These are phyloP conservation scores for Gossypium australe DNA, from an alignment of 345 rosid species.

Conservation along the genomic window DNA sequence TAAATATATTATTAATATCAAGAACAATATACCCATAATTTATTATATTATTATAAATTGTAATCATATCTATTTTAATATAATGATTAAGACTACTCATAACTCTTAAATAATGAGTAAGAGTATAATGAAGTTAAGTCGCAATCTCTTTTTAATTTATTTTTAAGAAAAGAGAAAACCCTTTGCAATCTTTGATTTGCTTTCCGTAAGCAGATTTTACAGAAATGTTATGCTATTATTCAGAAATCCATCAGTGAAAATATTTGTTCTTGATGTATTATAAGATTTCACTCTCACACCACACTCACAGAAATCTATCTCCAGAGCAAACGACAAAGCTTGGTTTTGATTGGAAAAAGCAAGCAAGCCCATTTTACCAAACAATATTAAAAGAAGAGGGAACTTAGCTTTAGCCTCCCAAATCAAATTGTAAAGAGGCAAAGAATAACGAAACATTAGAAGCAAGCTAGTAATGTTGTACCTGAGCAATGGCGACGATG, in stretches of 20 bases:
- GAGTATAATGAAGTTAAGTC: too few relatives aligned
- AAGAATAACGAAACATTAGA: neutral
- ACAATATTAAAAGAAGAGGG: neutral
- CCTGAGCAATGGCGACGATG: slow-evolving; percentile 37
- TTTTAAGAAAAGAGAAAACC: neutral
- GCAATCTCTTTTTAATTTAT: too few relatives aligned
- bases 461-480: neutral
- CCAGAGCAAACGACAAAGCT: neutral
- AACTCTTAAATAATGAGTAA: too few relatives aligned
- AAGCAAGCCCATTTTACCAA: neutral
- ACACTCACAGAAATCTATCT: neutral
- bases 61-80: too few relatives aligned
- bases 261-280: too few relatives aligned
- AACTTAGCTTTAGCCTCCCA: neutral
- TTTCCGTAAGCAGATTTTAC: neutral
- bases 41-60: neutral
- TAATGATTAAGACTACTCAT: accelerated
- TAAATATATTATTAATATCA: neutral
- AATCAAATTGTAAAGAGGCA: neutral
- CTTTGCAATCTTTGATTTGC: neutral
- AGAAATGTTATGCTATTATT: too few relatives aligned
- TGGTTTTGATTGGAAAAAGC: neutral
- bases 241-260: too few relatives aligned
- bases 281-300: neutral
- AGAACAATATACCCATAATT: neutral